Conservation (phyloP, 176 grass and related monocot genomes). For the Aegilops bicornis region DNA sequence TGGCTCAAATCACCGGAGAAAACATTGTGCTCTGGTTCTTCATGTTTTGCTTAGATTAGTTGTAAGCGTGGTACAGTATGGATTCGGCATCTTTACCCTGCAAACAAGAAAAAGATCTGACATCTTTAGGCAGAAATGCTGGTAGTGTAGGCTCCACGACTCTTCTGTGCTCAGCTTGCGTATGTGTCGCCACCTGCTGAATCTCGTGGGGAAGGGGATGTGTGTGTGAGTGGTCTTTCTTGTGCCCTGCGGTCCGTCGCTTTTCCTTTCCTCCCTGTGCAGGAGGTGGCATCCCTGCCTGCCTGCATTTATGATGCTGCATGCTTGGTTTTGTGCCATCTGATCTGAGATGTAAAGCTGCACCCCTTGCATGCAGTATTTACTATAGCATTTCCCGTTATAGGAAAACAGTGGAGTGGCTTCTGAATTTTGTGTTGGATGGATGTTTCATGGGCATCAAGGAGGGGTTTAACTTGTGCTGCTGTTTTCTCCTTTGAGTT, state of each 20-base stretch:
- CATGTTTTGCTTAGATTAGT: neutral
- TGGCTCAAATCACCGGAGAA: neutral
- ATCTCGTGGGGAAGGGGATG: slow-evolving; percentile 16
- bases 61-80: too few species aligned
- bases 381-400: neutral
- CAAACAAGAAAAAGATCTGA: neutral
- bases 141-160: neutral
- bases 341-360: slow-evolving; percentile 32
- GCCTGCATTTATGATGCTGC: slow-evolving; percentile 33
- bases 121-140: neutral
- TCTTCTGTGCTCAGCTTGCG: neutral
- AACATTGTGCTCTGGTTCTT: neutral
- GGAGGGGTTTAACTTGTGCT: slow-evolving; percentile 27
- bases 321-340: slow-evolving; percentile 27
- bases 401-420: slow-evolving; percentile 22
- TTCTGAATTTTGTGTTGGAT: slow-evolving; percentile 18
- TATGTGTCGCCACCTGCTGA: slow-evolving; percentile 3
- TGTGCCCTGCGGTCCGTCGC: slow-evolving; percentile 21
- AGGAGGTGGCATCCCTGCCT: neutral
- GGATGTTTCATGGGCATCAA: slow-evolving; percentile 9
- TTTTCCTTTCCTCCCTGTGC: slow-evolving; percentile 5
- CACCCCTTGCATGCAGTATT: neutral
- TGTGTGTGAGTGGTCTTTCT: slow-evolving; percentile 26
- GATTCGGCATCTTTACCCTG: neutral
- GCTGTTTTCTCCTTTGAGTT: neutral